phyloP scores from a whole-genome alignment of 768 basidiomycete species.

The Podaxis pistillaris region DNA sequence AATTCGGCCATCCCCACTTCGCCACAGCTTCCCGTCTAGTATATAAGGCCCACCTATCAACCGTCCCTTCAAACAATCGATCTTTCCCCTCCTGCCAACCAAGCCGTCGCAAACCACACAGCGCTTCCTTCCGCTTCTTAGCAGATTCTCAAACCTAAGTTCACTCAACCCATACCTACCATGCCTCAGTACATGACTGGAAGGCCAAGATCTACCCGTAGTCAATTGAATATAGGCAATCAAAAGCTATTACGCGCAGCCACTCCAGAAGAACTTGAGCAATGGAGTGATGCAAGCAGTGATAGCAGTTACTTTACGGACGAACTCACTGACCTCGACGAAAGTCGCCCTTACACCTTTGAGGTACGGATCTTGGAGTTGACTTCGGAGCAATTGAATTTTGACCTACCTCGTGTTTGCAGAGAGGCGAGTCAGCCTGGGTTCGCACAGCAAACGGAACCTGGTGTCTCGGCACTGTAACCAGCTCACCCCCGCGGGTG shows the following conservation, averaged over 20 bases:
- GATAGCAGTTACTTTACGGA: constrained; percentile 28
- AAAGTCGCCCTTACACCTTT: constrained; percentile 11
- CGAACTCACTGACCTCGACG: constrained; percentile 30
- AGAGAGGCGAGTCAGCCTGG: constrained; percentile 54
- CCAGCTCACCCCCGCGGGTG: constrained; percentile 40
- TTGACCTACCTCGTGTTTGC: constrained; percentile 10
- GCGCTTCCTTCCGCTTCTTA: background rate
- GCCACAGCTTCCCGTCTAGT: constrained; percentile 12
- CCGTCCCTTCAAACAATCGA: constrained; percentile 8
- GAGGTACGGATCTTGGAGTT: constrained; percentile 13
- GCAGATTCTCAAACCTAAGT: background rate
- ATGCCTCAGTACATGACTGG: constrained; percentile 15
- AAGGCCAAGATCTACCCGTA: constrained; percentile 10
- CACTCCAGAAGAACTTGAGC: constrained; percentile 32
- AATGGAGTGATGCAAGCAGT: constrained; percentile 35
- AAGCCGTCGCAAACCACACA: background rate
- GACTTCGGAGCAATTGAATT: constrained; percentile 6
- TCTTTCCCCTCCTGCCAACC: constrained; percentile 9
- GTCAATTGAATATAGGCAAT: constrained; percentile 9
- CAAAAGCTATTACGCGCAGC: constrained; percentile 29
- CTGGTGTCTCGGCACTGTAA: constrained; percentile 51
- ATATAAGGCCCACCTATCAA: constrained; percentile 12
- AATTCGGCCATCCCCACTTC: constrained; percentile 6
- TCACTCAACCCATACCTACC: constrained; percentile 8
- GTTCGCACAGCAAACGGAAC: constrained; percentile 46